phyloP scores from a whole-genome alignment of 2,329 filamentous ascomycete species.

The Diaporthe caulivora region DNA sequence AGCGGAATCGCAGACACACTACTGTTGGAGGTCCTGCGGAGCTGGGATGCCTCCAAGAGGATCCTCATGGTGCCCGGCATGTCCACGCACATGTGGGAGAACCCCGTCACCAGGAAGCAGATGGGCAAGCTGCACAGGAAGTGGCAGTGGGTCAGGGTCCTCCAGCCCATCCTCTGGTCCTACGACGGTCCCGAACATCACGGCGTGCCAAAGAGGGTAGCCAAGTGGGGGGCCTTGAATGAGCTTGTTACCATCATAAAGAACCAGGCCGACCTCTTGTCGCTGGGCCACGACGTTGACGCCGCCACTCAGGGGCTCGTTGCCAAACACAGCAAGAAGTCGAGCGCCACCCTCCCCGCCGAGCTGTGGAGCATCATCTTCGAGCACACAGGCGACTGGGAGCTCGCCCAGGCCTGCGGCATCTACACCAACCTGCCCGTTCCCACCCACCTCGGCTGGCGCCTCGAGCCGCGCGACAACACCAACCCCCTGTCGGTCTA shows the following conservation, averaged over 20 bases:
- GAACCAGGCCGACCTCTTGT: conserved; percentile 81
- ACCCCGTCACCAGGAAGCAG: conserved; percentile 89
- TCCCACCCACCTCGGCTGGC: conserved; percentile 75
- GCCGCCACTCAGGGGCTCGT: conserved; percentile 56
- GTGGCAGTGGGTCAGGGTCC: conserved; percentile 88
- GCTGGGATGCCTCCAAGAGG: conserved; percentile 89
- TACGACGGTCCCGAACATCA: conserved; percentile 64
- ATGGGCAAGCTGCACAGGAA: conserved; percentile 84
- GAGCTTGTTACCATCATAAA: conserved; percentile 81
- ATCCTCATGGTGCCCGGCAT: conserved; percentile 89
- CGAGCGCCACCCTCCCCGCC: conserved; percentile 72
- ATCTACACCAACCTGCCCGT: conserved; percentile 83
- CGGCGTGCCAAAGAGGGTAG: conserved; percentile 59
- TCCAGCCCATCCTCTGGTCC: conserved; percentile 86
- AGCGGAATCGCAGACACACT: conserved; percentile 85
- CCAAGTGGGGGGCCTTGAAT: conserved; percentile 74
- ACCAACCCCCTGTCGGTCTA: conserved; percentile 77
- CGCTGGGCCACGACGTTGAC: conserved; percentile 79
- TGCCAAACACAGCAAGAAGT: conserved; percentile 48
- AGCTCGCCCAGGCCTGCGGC: conserved; percentile 83
- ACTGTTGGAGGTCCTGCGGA: conserved; percentile 82
- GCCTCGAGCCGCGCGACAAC: conserved; percentile 66
- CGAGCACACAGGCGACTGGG: conserved; percentile 89
- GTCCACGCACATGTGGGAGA: conserved; percentile 90
- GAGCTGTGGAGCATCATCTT: conserved; percentile 94